Evolutionary conservation across 2,329 filamentous ascomycete species (phyloP).

Genomic region (Mycosphaerella arachidis): DNA sequence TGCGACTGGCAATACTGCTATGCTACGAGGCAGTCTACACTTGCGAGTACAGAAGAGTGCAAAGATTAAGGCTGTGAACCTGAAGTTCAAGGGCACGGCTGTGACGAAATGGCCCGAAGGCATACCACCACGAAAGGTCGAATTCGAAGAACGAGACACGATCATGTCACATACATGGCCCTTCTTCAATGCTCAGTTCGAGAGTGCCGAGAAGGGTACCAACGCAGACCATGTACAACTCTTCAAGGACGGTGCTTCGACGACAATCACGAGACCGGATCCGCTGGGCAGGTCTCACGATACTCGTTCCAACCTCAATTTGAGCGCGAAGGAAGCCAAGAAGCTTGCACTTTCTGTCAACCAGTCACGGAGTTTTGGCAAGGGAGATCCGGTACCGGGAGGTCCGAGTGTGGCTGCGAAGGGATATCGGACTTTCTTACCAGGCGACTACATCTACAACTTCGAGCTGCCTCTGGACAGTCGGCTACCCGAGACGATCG

Average conservation of each 20-base stretch:
- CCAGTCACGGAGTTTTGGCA: constrained; percentile 79
- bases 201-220: constrained; percentile 55
- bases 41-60: constrained; percentile 80
- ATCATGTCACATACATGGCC: constrained; percentile 84
- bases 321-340: constrained; percentile 52
- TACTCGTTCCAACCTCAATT: constrained; percentile 41
- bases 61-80: constrained; percentile 85
- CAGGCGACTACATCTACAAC: constrained; percentile 67
- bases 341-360: constrained; percentile 74
- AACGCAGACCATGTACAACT: constrained; percentile 61
- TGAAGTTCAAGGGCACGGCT: constrained; percentile 80
- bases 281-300: constrained; percentile 29
- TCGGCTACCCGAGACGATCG: constrained; percentile 75
- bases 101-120: constrained; percentile 95
- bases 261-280: constrained; percentile 33
- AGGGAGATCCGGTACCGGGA: constrained; percentile 59
- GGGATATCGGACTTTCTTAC: constrained; percentile 80
- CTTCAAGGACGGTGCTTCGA: constrained; percentile 39
- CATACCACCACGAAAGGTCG: constrained; percentile 80
- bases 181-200: constrained; percentile 79
- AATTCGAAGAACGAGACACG: constrained; percentile 77
- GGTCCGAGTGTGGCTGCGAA: constrained; percentile 62
- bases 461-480: constrained; percentile 83
- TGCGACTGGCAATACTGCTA: constrained; percentile 65
- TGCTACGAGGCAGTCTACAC: constrained; percentile 79